Percentiles rank a stretch among this genome's conserved stretches.
These are phyloP conservation scores for Trichoderma semiorbis DNA, from an alignment of 2,329 filamentous ascomycete genomes.

Conservation along the genomic window DNA sequence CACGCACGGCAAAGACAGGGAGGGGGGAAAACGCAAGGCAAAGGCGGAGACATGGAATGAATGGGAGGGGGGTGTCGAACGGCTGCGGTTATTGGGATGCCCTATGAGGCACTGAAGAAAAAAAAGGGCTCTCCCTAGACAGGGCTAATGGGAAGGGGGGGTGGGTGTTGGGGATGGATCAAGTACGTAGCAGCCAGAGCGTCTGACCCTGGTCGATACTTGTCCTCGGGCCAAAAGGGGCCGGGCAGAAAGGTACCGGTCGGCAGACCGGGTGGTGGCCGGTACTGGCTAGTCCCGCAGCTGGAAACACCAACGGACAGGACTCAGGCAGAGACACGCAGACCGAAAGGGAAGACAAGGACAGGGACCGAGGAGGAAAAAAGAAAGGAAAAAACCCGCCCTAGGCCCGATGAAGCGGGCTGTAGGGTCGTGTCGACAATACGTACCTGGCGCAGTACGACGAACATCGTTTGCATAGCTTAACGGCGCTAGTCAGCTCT, in stretches of 20 bases:
- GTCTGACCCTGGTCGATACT: not conserved
- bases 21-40: conserved; percentile 3
- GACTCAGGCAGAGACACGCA: conserved; percentile 2
- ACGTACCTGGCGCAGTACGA: conserved; percentile 85
- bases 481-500: conserved; percentile 92
- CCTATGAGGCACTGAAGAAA: conserved; percentile 3
- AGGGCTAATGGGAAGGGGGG: not conserved
- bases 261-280: not conserved
- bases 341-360: conserved; percentile 10
- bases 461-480: conserved; percentile 89
- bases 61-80: conserved; percentile 3
- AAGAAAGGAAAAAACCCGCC: not conserved
- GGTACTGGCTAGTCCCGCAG: conserved; percentile 1
- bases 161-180: conserved; percentile 8
- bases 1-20: conserved; percentile 16
- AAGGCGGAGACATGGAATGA: conserved; percentile 17
- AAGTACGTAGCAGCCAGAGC: not conserved
- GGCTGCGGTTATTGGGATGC: conserved; percentile 3
- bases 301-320: not conserved
- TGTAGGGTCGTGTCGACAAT: conserved; percentile 20
- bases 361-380: not conserved
- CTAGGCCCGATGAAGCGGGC: conserved; percentile 14
- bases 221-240: not conserved
- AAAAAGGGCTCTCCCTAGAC: conserved; percentile 25
- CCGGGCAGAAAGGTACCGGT: not conserved